Percentiles rank a stretch among this genome's conserved stretches.
Conservation (phyloP, 768 basidiomycete genomes). For the Phylloporus scabripes region DNA sequence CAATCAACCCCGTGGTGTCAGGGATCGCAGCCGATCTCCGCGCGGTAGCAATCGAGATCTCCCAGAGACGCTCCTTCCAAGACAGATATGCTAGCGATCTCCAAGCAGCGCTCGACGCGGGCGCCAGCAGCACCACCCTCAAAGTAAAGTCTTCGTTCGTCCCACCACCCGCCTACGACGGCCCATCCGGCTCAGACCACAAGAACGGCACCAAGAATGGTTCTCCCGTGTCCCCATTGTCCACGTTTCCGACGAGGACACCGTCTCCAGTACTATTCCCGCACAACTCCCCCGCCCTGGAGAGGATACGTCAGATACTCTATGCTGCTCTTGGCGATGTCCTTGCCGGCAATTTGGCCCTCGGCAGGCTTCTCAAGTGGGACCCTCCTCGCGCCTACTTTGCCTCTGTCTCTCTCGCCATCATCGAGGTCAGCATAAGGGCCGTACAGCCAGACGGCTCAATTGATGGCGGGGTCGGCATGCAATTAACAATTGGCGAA, state of each 20-base stretch:
- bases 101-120: constrained; percentile 74
- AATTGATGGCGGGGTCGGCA: constrained; percentile 47
- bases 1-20: constrained; percentile 38
- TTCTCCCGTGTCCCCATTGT: constrained; percentile 16
- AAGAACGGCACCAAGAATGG: constrained; percentile 8
- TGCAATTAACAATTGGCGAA: constrained; percentile 47
- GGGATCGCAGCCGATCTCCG: constrained; percentile 78
- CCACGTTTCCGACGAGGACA: constrained; percentile 36
- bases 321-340: constrained; percentile 76
- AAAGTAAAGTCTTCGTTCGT: constrained; percentile 56
- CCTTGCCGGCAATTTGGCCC: constrained; percentile 48
- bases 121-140: constrained; percentile 30
- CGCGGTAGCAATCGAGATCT: constrained; percentile 82
- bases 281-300: constrained; percentile 47
- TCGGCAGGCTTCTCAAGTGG: constrained; percentile 49
- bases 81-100: constrained; percentile 69
- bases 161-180: constrained; percentile 64
- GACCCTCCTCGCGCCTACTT: constrained; percentile 78
- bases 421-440: constrained; percentile 59
- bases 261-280: constrained; percentile 45
- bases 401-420: constrained; percentile 65
- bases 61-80: constrained; percentile 79
- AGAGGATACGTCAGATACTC: constrained; percentile 80
- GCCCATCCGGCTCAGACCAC: constrained; percentile 17
- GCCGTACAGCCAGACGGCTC: constrained; percentile 44